Percentiles rank a stretch among this genome's conserved stretches.
phyloP scores from a whole-genome alignment of 345 rosid species.

The Camelina laxa region DNA sequence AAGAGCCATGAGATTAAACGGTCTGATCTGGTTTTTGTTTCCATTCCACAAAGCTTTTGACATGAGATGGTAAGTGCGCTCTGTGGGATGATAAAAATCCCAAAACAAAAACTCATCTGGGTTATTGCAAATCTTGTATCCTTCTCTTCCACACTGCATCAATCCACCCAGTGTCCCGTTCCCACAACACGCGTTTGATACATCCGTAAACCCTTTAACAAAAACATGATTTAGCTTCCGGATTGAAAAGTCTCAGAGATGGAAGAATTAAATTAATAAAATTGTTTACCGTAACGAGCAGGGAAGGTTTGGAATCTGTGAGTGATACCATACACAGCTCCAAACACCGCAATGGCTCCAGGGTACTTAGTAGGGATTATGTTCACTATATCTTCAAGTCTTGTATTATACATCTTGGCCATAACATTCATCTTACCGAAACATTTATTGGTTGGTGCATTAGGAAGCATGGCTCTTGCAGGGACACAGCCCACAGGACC shows the following conservation, averaged over 20 bases:
- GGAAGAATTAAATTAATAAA: not conserved
- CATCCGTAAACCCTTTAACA: conserved; percentile 53
- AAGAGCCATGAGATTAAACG: conserved; percentile 55
- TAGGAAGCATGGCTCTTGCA: conserved; percentile 58
- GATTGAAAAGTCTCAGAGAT: not conserved
- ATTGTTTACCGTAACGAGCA: conserved; percentile 54
- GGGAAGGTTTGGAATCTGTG: conserved; percentile 54
- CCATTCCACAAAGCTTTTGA: conserved; percentile 64
- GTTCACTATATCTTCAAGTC: conserved; percentile 54
- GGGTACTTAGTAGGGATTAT: conserved; percentile 44
- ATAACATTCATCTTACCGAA: conserved; percentile 59
- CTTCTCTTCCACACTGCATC: conserved; percentile 62
- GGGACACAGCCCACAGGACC: conserved; percentile 72
- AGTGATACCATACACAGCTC: conserved; percentile 56
- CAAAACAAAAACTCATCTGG: conserved; percentile 53
- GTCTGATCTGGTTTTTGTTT: conserved; percentile 49
- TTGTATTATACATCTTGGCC: conserved; percentile 57
- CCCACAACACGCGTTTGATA: conserved; percentile 60
- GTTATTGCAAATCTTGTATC: conserved; percentile 57
- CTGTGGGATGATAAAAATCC: conserved; percentile 74
- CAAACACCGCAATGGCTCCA: conserved; percentile 54
- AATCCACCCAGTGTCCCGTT: conserved; percentile 53
- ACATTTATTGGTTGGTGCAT: conserved; percentile 53
- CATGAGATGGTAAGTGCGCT: conserved; percentile 55
- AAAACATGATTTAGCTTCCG: conserved; percentile 6